Base-by-base conservation (phyloP, 2,329 filamentous ascomycete genomes). In the Penicillium sp. region DNA sequence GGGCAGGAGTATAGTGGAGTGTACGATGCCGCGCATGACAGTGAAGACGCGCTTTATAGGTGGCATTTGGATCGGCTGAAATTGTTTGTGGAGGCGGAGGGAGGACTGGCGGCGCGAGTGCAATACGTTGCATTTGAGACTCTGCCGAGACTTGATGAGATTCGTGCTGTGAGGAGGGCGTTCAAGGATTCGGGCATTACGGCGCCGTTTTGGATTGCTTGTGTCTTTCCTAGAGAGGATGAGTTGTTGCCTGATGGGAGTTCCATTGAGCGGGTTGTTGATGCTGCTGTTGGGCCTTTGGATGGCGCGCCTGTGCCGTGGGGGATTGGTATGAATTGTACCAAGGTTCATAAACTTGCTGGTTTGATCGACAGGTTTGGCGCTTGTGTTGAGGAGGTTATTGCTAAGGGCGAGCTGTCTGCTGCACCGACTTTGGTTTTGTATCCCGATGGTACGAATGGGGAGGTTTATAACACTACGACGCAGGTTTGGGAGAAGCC, bases 321-420 rank as follows among this genome's bases (percentile, higher is more conserved):
- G 77, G 82, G 78, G 0, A 73, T 87, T 20, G 83, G 84, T 1
- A 76, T 86, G 58, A 86, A 86, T 65, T 86, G 83, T 63, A 86
- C 70, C 2, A 69, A 69, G 46, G 51, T 70, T 31, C 52, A 60
- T 44, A 69, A 66, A 40, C 52, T 70, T 24, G 34, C 49, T 23
- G 43, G 34, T 14, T 51, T 62, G 41, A 44, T 59, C 11, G 53
- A 58, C n/a, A 44, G 48, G 23, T 63, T 63, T 53, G 51, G 44
- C 16, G 46, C 40, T 2, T 40, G 36, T 42, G 44, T 57, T 35
- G 27, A 28, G 4, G 39, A 24, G 11, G 44, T 11, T n/a, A 27
- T 55, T 34, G 11, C 43, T 13, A 22, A 40, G 18, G 53, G 48
- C 5, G 26, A 40, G 35, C 18, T 47, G 3, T 47, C 45, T 20